phyloP scores from a whole-genome alignment of 1,139 yeast species.

The Magnusiomyces ingens region DNA sequence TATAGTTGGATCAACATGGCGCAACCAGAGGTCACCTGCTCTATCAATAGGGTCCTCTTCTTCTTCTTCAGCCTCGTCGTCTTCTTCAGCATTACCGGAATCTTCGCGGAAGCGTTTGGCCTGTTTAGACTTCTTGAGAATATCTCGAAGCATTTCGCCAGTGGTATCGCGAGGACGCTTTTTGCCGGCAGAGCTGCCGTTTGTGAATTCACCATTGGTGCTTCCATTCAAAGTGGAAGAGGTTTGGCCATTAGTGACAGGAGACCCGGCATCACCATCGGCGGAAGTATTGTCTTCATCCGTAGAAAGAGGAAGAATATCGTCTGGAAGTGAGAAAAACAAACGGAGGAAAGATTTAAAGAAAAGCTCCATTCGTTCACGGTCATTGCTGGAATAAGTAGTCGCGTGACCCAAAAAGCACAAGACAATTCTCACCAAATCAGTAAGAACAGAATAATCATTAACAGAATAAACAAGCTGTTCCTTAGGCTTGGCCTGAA shows the following conservation, averaged over 20 bases:
- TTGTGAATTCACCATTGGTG: background rate
- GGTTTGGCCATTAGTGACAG: background rate
- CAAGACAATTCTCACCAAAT: slow-evolving; percentile 61
- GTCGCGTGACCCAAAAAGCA: slow-evolving; percentile 62
- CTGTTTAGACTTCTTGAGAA: slow-evolving; percentile 54
- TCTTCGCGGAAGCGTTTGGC: slow-evolving; percentile 16
- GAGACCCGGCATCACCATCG: background rate
- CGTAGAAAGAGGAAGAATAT: slow-evolving; percentile 19
- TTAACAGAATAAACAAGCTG: slow-evolving; percentile 64
- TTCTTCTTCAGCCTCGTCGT: slow-evolving; percentile 23
- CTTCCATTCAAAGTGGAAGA: background rate
- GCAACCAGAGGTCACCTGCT: slow-evolving; percentile 64
- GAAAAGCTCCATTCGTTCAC: slow-evolving; percentile 68
- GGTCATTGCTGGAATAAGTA: slow-evolving; percentile 73
- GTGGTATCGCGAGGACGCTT: slow-evolving; percentile 38
- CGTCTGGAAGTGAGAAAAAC: slow-evolving; percentile 51
- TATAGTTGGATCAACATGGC: slow-evolving; percentile 15
- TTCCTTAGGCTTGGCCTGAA: slow-evolving; percentile 79
- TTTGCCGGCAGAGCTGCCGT: slow-evolving; percentile 23
- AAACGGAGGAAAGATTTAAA: slow-evolving; percentile 61
- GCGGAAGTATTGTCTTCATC: slow-evolving; percentile 15
- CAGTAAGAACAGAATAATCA: slow-evolving; percentile 65
- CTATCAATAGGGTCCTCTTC: slow-evolving; percentile 36
- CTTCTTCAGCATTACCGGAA: slow-evolving; percentile 26
- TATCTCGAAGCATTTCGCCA: slow-evolving; percentile 51